A percentile compares a stretch with the other conserved stretches of the same genome.
These are phyloP conservation scores for Penicillium taxi DNA, from an alignment of 495 filamentous ascomycete genomes.

Conservation along the genomic window DNA sequence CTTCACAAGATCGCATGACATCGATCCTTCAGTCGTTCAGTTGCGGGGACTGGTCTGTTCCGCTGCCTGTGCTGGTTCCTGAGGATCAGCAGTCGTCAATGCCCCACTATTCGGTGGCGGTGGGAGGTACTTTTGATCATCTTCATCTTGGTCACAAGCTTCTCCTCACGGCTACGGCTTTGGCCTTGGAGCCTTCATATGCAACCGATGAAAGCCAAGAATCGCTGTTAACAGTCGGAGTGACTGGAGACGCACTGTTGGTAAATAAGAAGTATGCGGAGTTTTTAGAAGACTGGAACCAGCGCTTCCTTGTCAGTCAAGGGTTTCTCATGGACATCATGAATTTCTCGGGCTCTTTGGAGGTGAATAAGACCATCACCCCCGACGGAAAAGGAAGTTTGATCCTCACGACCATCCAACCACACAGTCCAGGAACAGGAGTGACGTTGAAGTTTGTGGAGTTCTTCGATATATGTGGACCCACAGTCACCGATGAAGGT, in stretches of 20 bases:
- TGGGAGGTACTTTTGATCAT: slow-evolving; percentile 95
- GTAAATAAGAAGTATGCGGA: slow-evolving; percentile 83
- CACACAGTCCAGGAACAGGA: too few species aligned
- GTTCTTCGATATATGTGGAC: slow-evolving; percentile 84
- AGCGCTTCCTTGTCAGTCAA: slow-evolving; percentile 57
- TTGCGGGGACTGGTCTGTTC: slow-evolving; percentile 20
- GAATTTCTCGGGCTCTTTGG: slow-evolving; percentile 37
- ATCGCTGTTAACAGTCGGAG: slow-evolving; percentile 62
- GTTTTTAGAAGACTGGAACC: slow-evolving; percentile 67
- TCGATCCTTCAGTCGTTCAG: slow-evolving; percentile 23
- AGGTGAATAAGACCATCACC: slow-evolving; percentile 25
- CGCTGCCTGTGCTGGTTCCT: slow-evolving; percentile 15
- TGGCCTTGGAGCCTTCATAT: slow-evolving; percentile 50
- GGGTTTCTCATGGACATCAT: slow-evolving; percentile 67
- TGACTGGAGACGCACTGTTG: slow-evolving; percentile 79
- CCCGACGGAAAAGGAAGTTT: slow-evolving; percentile 45
- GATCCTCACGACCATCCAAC: slow-evolving; percentile 39
- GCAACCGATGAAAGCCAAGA: slow-evolving; percentile 23
- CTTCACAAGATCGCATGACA: slow-evolving; percentile 14
- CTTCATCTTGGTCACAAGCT: slow-evolving; percentile 95
- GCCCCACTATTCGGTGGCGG: slow-evolving; percentile 54
- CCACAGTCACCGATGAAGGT: slow-evolving; percentile 74
- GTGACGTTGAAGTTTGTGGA: slow-evolving; percentile 64
- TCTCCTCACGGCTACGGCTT: slow-evolving; percentile 73
- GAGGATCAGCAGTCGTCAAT: slow-evolving; percentile 13